Conservation (phyloP, 495 filamentous ascomycete species). For the Talaromyces nanjingensis region DNA sequence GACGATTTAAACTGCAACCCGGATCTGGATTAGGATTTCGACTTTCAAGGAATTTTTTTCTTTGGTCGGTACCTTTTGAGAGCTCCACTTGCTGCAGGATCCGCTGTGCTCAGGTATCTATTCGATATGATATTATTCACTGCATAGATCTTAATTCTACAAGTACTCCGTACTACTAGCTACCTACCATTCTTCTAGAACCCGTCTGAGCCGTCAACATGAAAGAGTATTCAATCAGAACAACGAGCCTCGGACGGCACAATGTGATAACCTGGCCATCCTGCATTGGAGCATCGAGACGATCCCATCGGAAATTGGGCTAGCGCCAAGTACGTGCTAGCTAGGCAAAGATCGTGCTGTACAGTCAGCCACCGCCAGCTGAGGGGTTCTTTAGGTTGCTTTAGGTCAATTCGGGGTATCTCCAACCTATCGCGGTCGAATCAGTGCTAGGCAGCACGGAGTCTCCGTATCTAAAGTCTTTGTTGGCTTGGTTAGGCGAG, state of each 20-base stretch:
- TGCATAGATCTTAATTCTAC: too few relatives aligned
- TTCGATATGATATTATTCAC: too few relatives aligned
- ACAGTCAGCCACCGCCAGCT: neutral
- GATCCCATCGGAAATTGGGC: neutral
- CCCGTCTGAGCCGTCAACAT: too few relatives aligned
- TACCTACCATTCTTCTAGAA: too few relatives aligned
- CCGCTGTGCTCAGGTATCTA: neutral
- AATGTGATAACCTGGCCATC: neutral
- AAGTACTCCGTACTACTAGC: too few relatives aligned
- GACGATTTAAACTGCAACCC: conserved; percentile 1
- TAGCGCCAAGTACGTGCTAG: neutral
- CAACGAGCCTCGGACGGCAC: neutral
- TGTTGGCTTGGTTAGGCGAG: neutral
- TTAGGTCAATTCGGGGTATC: neutral
- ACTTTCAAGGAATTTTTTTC: neutral
- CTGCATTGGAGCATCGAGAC: neutral
- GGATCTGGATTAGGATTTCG: neutral
- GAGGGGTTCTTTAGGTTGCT: neutral
- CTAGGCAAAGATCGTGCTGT: neutral
- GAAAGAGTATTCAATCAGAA: too few relatives aligned
- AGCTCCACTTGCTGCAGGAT: conserved; percentile 5
- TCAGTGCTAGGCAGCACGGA: neutral
- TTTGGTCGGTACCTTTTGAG: conserved; percentile 1
- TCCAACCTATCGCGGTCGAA: neutral
- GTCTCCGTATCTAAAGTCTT: neutral